Percentiles rank a stretch among this genome's conserved stretches.
These are phyloP conservation scores for Coemansia sp. DNA, from an alignment of 192 early-diverging fungal species.

Conservation along the genomic window DNA sequence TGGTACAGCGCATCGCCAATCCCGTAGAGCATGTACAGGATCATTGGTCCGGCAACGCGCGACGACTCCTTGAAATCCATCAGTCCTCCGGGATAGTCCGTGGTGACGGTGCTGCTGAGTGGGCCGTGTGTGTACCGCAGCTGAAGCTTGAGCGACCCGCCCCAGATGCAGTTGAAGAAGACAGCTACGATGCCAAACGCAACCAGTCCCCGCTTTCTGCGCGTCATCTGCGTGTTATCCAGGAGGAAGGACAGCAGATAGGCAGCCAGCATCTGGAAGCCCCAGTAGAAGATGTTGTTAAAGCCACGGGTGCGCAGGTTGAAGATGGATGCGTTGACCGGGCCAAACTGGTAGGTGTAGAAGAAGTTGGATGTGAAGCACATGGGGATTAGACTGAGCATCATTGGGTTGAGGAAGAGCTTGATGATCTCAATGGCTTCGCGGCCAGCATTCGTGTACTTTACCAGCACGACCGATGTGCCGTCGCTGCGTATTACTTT, in stretches of 20 bases:
- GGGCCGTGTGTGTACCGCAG: conserved; percentile 54
- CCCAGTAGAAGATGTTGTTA: conserved; percentile 78
- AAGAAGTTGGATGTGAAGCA: conserved; percentile 78
- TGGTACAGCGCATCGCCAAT: conserved; percentile 78
- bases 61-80: conserved; percentile 45
- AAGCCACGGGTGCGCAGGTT: conserved; percentile 68
- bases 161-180: conserved; percentile 60
- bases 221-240: conserved; percentile 58
- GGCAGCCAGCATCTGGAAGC: conserved; percentile 70
- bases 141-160: conserved; percentile 63
- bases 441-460: conserved; percentile 64
- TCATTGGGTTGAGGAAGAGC: conserved; percentile 66
- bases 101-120: conserved; percentile 6
- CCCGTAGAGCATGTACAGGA: conserved; percentile 74
- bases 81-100: conserved; percentile 34
- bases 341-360: conserved; percentile 74
- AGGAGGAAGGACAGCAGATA: conserved; percentile 67
- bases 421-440: conserved; percentile 60
- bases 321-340: conserved; percentile 66
- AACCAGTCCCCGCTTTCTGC: conserved; percentile 62
- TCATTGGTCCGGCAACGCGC: conserved; percentile 60
- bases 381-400: conserved; percentile 67
- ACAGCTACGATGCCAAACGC: conserved; percentile 52
- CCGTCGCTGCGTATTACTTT: conserved; percentile 72
- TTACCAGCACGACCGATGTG: conserved; percentile 60